These are phyloP conservation scores for Sporothrix humicola DNA, from an alignment of 2,329 filamentous ascomycete species.

Conservation along the genomic window DNA sequence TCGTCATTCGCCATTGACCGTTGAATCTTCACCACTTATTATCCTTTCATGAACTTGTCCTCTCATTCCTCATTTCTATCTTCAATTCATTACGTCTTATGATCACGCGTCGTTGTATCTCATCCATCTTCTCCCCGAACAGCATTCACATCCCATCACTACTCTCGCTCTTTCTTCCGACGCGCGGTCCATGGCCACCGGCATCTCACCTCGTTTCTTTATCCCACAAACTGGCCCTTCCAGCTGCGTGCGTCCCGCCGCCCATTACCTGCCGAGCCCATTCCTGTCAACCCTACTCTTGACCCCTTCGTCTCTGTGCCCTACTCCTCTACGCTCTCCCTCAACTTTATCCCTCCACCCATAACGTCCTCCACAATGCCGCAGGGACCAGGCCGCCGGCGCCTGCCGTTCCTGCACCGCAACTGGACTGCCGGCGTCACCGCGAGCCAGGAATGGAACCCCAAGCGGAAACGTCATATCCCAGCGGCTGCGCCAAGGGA, in stretches of 20 bases:
- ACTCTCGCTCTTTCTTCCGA: not conserved
- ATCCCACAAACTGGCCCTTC: slow-evolving; percentile 1
- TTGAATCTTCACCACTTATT: not conserved
- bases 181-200: slow-evolving; percentile 9
- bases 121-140: not conserved
- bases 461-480: slow-evolving; percentile 49
- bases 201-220: not conserved
- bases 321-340: not conserved
- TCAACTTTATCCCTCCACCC: not conserved
- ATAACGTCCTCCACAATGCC: slow-evolving; percentile 52
- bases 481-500: not conserved
- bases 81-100: slow-evolving; percentile 12
- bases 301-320: not conserved
- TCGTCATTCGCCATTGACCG: not conserved
- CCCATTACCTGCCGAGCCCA: not conserved
- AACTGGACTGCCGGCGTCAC: slow-evolving; percentile 58
- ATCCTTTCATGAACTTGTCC: not conserved
- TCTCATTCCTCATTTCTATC: not conserved
- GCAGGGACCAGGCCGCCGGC: slow-evolving; percentile 45
- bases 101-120: slow-evolving; percentile 5
- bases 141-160: not conserved
- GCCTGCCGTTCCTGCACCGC: slow-evolving; percentile 60
- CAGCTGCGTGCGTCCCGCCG: slow-evolving; percentile 25
- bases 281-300: slow-evolving; percentile 14
- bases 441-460: slow-evolving; percentile 49